Conservation (phyloP, 2,329 filamentous ascomycete genomes). For the Venturia nashicola region DNA sequence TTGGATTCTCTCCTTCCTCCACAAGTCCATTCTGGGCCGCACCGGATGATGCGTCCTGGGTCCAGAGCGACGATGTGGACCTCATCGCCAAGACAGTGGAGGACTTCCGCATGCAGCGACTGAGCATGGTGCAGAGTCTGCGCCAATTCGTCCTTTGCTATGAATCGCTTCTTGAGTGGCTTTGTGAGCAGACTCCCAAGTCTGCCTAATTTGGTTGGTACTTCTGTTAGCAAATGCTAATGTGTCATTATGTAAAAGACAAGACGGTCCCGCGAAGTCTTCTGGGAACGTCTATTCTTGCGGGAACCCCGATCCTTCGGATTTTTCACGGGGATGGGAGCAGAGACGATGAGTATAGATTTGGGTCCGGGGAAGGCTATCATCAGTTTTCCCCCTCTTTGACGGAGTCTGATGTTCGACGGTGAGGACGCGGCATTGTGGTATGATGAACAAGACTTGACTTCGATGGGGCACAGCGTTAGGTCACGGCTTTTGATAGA, state of each 20-base stretch:
- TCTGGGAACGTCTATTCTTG: not conserved
- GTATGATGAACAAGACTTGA: not conserved
- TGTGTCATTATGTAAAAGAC: not conserved
- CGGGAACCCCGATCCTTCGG: not conserved
- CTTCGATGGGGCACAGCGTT: not conserved
- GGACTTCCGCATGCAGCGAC: conserved; percentile 74
- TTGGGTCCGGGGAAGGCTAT: not conserved
- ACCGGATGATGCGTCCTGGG: conserved; percentile 45
- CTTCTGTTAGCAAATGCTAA: not conserved
- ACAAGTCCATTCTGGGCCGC: conserved; percentile 12
- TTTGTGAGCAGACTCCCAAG: conserved; percentile 34
- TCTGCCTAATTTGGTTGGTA: conserved; percentile 2
- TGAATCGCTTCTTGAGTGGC: conserved; percentile 86
- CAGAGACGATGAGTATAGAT: not conserved
- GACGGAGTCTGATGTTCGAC: not conserved
- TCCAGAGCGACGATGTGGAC: conserved; percentile 60
- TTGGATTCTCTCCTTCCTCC: conserved; percentile 13
- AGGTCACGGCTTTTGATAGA: not conserved
- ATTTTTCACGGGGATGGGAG: not conserved
- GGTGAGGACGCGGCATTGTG: not conserved
- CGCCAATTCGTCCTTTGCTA: conserved; percentile 94
- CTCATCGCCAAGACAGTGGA: conserved; percentile 79
- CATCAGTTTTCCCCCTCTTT: not conserved
- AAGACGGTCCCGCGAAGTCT: not conserved
- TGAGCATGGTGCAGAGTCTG: conserved; percentile 95